Conservation (phyloP, 345 rosid genomes). For the Moringa oleifera region DNA sequence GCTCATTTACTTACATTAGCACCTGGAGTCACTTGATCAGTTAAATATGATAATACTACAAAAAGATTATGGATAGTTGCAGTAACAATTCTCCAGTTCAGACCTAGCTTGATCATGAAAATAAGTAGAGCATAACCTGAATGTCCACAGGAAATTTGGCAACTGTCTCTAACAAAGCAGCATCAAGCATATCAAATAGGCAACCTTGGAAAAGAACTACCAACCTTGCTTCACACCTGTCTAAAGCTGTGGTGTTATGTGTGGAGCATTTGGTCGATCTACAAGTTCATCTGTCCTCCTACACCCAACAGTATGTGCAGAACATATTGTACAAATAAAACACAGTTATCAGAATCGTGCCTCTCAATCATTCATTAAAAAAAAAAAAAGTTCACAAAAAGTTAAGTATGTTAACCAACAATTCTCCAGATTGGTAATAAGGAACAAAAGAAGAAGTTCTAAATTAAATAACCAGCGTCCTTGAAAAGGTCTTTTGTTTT, state of each 20-base stretch:
- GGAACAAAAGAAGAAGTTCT: too few relatives aligned
- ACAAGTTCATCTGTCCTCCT: constrained; percentile 80
- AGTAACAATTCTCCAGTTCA: too few relatives aligned
- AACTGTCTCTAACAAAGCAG: constrained; percentile 78
- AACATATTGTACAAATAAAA: neutral
- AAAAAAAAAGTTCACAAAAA: too few relatives aligned
- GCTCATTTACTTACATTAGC: too few relatives aligned
- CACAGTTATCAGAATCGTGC: neutral
- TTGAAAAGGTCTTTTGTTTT: too few relatives aligned
- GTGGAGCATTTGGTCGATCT: constrained; percentile 85
- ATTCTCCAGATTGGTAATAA: too few relatives aligned
- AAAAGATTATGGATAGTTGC: too few relatives aligned
- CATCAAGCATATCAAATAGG: constrained; percentile 84
- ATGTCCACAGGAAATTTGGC: constrained; percentile 72
- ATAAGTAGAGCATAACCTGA: constrained; percentile 42
- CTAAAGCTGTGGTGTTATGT: constrained; percentile 86
- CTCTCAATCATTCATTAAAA: too few relatives aligned
- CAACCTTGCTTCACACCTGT: constrained; percentile 81
- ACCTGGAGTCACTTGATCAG: too few relatives aligned
- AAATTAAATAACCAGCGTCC: too few relatives aligned
- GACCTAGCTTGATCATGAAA: neutral
- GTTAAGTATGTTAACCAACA: too few relatives aligned
- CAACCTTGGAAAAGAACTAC: constrained; percentile 77
- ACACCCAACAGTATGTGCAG: constrained; percentile 48
- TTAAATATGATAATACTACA: too few relatives aligned